Conservation (phyloP, 768 basidiomycete genomes). For the Panaeolus papilionaceus region DNA sequence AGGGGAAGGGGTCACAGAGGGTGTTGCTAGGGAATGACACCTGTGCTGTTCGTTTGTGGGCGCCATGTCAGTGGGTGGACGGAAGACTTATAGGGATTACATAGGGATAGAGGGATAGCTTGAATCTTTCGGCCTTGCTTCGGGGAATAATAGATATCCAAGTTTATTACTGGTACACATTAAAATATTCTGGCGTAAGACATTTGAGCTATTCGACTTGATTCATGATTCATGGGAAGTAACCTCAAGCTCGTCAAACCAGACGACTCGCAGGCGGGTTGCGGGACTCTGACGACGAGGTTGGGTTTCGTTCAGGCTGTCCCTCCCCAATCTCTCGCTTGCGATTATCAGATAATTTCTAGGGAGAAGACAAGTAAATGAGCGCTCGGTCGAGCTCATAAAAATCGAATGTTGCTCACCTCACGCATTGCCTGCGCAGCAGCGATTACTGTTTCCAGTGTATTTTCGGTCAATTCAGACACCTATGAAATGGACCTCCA, state of each 20-base stretch:
- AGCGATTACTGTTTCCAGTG: conserved; percentile 63
- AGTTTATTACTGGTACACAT: too few relatives aligned
- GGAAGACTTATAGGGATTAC: too few relatives aligned
- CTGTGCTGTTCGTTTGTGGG: too few relatives aligned
- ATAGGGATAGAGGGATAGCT: too few relatives aligned
- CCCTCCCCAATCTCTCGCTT: conserved; percentile 50
- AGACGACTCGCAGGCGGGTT: conserved; percentile 31
- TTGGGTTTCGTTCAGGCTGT: conserved; percentile 34
- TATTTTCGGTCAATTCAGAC: conserved; percentile 69
- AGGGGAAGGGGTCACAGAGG: too few relatives aligned
- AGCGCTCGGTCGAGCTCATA: conserved; percentile 24
- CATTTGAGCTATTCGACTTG: too few relatives aligned
- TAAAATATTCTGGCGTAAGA: too few relatives aligned
- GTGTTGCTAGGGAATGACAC: too few relatives aligned
- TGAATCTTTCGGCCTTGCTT: too few relatives aligned
- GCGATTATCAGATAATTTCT: conserved; percentile 60
- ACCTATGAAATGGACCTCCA: conserved; percentile 44
- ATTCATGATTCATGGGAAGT: too few relatives aligned
- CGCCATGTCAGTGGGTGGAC: too few relatives aligned
- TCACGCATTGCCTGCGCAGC: conserved; percentile 65
- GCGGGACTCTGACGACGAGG: conserved; percentile 19
- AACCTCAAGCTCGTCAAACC: conserved; percentile 25
- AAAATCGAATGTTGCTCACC: conserved; percentile 42
- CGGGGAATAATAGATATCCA: too few relatives aligned
- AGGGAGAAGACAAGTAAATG: conserved; percentile 25